Conservation (phyloP, 148 eudicot genomes). For the Amaranthus hypochondriacus region DNA sequence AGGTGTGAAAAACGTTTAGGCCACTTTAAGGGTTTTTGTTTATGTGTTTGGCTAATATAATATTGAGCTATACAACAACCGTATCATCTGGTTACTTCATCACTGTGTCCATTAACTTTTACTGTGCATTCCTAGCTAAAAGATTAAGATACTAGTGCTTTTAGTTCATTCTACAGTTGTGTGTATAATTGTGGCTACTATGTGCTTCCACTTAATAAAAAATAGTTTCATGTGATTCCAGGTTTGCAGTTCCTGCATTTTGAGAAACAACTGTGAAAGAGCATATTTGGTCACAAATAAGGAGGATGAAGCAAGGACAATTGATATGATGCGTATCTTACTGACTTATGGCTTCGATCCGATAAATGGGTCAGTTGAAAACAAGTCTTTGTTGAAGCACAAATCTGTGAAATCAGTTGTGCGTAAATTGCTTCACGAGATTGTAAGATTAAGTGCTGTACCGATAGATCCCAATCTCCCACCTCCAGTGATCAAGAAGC, state of each 20-base stretch:
- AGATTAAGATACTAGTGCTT: constrained; percentile 3
- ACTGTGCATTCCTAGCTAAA: background rate
- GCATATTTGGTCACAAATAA: constrained; percentile 83
- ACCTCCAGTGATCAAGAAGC: constrained; percentile 78
- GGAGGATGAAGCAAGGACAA: constrained; percentile 95
- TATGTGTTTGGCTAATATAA: no score
- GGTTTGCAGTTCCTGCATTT: constrained; percentile 95
- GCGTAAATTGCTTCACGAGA: constrained; percentile 75
- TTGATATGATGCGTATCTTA: constrained; percentile 77
- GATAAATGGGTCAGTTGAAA: constrained; percentile 60
- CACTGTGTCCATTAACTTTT: no score
- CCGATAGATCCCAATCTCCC: constrained; percentile 97
- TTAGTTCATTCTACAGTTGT: background rate
- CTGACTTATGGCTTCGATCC: constrained; percentile 86
- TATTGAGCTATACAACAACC: no score
- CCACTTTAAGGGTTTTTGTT: no score
- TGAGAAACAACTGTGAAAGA: constrained; percentile 80
- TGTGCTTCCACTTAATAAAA: constrained; percentile 23
- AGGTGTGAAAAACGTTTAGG: no score
- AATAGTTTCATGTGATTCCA: constrained; percentile 25
- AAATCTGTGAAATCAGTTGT: constrained; percentile 67
- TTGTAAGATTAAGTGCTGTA: constrained; percentile 82
- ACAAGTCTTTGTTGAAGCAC: constrained; percentile 61
- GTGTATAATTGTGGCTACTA: background rate
- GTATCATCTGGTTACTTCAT: no score